Conservation (phyloP, 352 stramenopile genomes). For the Phytophthora podocarpi region DNA sequence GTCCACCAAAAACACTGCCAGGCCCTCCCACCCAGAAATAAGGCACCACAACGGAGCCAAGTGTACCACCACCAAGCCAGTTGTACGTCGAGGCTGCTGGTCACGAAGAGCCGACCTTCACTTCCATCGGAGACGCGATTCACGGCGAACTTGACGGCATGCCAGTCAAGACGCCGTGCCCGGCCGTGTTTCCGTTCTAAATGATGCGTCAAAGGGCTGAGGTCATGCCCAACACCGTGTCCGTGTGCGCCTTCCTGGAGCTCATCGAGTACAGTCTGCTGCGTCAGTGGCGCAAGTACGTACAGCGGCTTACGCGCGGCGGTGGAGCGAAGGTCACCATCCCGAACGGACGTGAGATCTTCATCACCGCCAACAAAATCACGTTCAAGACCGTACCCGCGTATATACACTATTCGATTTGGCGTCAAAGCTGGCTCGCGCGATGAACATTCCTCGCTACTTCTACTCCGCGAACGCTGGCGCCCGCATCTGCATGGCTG, state of each 20-base stretch:
- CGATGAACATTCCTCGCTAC: conserved; percentile 94
- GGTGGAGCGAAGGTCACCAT: conserved; percentile 71
- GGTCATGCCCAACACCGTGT: conserved; percentile 98
- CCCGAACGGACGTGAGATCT: conserved; percentile 95
- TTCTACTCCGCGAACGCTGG: conserved; percentile 99
- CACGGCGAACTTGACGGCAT: conserved; percentile 95
- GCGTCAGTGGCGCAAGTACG: conserved; percentile 93
- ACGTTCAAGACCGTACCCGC: conserved; percentile 97
- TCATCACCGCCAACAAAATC: conserved; percentile 99
- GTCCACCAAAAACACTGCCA: too few relatives aligned
- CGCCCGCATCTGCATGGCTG: conserved; percentile 98
- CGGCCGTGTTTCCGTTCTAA: conserved; percentile 96
- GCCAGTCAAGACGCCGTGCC: conserved; percentile 96
- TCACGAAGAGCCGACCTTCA: conserved; percentile 87
- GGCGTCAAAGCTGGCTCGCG: conserved; percentile 95
- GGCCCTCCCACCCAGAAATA: too few relatives aligned
- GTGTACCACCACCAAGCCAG: too few relatives aligned
- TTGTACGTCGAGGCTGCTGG: conserved; percentile 98
- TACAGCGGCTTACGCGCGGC: conserved; percentile 73
- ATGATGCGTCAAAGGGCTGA: conserved; percentile 91
- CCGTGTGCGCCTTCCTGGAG: conserved; percentile 99
- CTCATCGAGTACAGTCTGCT: conserved; percentile 97
- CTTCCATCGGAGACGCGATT: conserved; percentile 86
- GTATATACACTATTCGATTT: conserved; percentile 99
- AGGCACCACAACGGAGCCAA: too few relatives aligned